Evolutionary conservation across 371 early-diverging fungal genomes (phyloP), one percentile per base, ranked within the genome.

Genomic region (Massospora cicadina): DNA sequence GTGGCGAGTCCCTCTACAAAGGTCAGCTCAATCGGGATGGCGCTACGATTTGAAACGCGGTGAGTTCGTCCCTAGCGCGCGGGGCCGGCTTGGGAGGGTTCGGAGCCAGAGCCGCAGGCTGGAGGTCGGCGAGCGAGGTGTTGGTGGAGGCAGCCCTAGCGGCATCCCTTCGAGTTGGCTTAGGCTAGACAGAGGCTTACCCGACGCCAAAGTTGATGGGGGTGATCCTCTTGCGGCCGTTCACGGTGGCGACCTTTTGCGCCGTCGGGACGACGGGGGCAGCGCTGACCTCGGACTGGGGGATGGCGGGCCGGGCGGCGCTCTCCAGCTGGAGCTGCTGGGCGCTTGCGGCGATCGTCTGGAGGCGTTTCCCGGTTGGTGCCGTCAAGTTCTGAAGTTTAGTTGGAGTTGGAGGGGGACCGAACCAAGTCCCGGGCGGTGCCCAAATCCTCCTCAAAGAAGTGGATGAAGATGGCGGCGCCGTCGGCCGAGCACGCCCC

Each of bases 401-500:
- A 43, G 17, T 43, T 10, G 43, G 10, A 5, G 43, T 17, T 10
- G 17, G 17, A 10, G 17, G 5, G 17, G 17, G 17, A 43, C 10
- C 43, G 5, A 10, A 43, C 43, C 43, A 43, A 17, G 43, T 5
- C 43, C 17, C 5, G 5, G 43, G 43, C 17, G 43, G 43, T 43
- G 0, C 87, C 86, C 25, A 96, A 69, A 68, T 90, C 91, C 23
- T 76, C 73, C 2, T 74, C 69, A 3, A 65, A 75, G 32, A 95
- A 83, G 33, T 77, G 75, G 0, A 97, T 55, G 28, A 85, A 76
- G 0, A 83, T 87, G 1, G 94, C 83, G 0, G 91, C 84, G 23
- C 98, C 98, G 73, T 98, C 98, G 66, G 89, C 88, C 17, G 94
- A 90, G 66, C 93, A 93, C 2, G 90, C 93, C 54, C 85, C 80